Base-by-base conservation (phyloP, 208 protist genomes). In the Herpetomonas samuelpessoai region DNA sequence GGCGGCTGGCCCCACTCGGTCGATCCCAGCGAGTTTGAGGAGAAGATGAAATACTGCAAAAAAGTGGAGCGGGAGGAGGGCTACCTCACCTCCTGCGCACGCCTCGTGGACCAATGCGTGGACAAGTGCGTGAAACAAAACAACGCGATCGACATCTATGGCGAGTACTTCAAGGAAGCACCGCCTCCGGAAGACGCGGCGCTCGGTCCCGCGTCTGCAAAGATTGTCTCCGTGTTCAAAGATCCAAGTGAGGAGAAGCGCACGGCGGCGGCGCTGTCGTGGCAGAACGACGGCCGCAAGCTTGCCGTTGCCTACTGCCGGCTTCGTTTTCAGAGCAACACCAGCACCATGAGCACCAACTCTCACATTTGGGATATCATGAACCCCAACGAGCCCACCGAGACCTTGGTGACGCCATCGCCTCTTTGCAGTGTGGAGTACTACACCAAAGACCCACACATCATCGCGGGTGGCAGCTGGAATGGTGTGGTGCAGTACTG, bases 1-100 rank as follows among this genome's bases (percentile, higher is more conserved):
- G 97, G 97, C 50, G 97, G 97, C 27, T 99, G 97, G 97, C 97
- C 97, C n/a, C 89, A 96, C 61, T 93, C 93, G 54, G 91, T 99
- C 0, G 96, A 99, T 59, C 84, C 93, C 0, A 92, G 87, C 1
- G 95, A 99, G 68, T 91, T 97, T 59, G 96, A 98, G 68, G 85
- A 97, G 65, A 96, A 96, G 62, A 96, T 97, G 68, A 96, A 98
- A 63, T 98, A 98, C 81, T 93, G 95, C 66, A 98, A 97, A 57
- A 98, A 98, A 65, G 88, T 97, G 26, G 95, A 98, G 74, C 93
- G 95, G 24, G 96, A 99, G 66, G 96, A 98, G 50, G 81, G 83
- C 49, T 98, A 98, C 68, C 46, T 98, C 38, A 77, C 79, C n/a
- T 91, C 92, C 6, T 95, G 97, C 70, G 75, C 79, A 18, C 68